A percentile compares a stretch with the other conserved stretches of the same genome.
These are phyloP conservation scores for Aspergillus indologenus DNA, from an alignment of 495 filamentous ascomycete genomes.

Conservation along the genomic window DNA sequence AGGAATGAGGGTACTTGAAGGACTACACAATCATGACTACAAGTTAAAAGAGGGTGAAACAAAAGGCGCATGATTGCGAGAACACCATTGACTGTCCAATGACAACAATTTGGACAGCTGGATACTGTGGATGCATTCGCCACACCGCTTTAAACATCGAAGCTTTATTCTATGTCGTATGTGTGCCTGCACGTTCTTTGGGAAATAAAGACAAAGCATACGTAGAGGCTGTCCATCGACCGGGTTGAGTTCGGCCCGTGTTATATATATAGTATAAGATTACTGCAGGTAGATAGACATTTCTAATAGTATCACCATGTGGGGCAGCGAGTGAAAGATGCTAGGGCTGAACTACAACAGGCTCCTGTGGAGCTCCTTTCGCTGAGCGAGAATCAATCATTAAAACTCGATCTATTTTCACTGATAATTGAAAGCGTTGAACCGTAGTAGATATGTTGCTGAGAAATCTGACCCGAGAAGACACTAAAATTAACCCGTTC, in stretches of 20 bases:
- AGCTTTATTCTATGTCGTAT: neutral
- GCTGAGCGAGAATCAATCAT: no score
- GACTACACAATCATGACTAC: slow-evolving; percentile 62
- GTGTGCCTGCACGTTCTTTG: no score
- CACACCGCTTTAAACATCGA: neutral
- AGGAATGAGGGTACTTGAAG: slow-evolving; percentile 65
- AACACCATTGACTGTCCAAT: neutral
- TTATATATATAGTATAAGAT: neutral
- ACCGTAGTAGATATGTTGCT: neutral
- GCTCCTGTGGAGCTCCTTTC: neutral
- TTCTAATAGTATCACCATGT: slow-evolving; percentile 3
- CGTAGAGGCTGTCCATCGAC: neutral
- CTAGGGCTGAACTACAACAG: neutral
- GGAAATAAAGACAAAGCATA: neutral
- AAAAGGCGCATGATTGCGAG: slow-evolving; percentile 34
- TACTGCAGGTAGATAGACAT: neutral
- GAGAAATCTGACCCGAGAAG: neutral
- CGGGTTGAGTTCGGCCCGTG: neutral
- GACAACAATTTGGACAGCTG: neutral
- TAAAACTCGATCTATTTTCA: no score
- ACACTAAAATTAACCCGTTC: no score
- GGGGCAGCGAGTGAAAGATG: neutral
- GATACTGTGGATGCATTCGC: neutral
- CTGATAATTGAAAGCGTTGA: neutral
- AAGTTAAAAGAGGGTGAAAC: slow-evolving; percentile 46